Evolutionary conservation across 2,329 filamentous ascomycete species (phyloP), one percentile per base, ranked within the genome.

Genomic region (Monosporascus sp.): DNA sequence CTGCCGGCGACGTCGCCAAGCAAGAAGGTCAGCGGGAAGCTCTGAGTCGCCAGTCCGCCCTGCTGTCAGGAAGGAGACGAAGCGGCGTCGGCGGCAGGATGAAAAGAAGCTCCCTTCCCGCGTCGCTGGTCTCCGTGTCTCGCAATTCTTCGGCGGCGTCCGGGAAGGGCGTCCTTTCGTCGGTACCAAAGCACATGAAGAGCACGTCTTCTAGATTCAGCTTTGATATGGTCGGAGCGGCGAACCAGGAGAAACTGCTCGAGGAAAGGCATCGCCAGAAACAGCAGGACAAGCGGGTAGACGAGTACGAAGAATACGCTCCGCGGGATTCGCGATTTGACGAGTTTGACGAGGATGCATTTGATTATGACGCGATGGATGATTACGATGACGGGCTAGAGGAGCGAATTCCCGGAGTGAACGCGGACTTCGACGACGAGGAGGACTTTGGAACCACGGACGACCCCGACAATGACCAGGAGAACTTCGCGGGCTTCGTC

Each of bases 171-270:
- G 69, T 73, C 1, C 67, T 76, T 2, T 80, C 78, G 7, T 76
- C 79, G 1, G 56, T 86, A 36, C 84, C 83, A 2, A 80, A 73
- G 55, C 83, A 86, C 57, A 86, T 87, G 83, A 87, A 86, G 69
- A 91, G 88, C 66, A 89, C 86, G 11, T 89, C 88, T 0, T 91
- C 87, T 0, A 78, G 89, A 16, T 92, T 93, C 65, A 92, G 88
- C 62, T 93, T 93, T 63, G 88, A 92, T 63, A 89, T 91, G 77
- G 81, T 85, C 17, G 86, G 86, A 5, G 83, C 83, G 6, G 87
- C 87, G 16, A 80, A 82, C 55, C 78, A 85, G 62, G 84, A 87
- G 68, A 87, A 85, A 67, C 67, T 87, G 38, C 73, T 91, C 41
- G 90, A 91, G 67, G 89, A 90, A 61, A 81, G 84, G 48, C 87